phyloP scores from a whole-genome alignment of 1,284 basidiomycete species.

The Sporisorium exsertum region DNA sequence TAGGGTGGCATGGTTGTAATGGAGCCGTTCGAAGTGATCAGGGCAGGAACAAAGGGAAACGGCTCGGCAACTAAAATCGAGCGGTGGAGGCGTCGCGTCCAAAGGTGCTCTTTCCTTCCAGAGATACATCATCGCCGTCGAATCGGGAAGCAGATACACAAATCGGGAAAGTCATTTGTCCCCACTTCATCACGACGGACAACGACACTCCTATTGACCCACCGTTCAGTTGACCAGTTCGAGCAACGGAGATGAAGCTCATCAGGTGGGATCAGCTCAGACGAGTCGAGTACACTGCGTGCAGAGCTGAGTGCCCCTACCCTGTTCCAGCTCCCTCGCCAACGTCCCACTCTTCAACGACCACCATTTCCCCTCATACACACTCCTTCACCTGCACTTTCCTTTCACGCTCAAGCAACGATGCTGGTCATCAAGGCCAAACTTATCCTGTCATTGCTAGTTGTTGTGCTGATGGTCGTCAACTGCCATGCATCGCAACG shows the following conservation, averaged over 20 bases:
- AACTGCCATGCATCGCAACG: conserved; percentile 1
- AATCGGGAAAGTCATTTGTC: conserved; percentile 8
- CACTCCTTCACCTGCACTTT: background rate
- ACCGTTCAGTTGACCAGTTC: background rate
- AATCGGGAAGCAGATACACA: background rate
- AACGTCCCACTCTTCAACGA: background rate
- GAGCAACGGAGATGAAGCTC: conserved; percentile 1
- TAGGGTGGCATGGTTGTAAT: background rate
- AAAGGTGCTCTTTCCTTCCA: background rate
- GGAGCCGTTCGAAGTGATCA: background rate
- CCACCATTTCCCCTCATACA: background rate
- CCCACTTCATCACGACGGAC: conserved; percentile 17
- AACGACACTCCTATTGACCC: conserved; percentile 6
- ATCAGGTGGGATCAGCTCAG: background rate
- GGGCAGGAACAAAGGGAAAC: background rate
- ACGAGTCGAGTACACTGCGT: background rate
- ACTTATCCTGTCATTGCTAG: background rate
- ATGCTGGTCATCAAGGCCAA: conserved; percentile 1
- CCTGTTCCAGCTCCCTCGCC: background rate
- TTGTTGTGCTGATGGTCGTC: background rate
- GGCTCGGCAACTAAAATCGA: background rate
- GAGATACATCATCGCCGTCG: background rate
- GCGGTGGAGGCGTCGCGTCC: background rate
- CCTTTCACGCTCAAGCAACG: background rate
- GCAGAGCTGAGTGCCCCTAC: background rate